Conservation (phyloP, 306 rosid genomes). For the Glycine tomentella region DNA sequence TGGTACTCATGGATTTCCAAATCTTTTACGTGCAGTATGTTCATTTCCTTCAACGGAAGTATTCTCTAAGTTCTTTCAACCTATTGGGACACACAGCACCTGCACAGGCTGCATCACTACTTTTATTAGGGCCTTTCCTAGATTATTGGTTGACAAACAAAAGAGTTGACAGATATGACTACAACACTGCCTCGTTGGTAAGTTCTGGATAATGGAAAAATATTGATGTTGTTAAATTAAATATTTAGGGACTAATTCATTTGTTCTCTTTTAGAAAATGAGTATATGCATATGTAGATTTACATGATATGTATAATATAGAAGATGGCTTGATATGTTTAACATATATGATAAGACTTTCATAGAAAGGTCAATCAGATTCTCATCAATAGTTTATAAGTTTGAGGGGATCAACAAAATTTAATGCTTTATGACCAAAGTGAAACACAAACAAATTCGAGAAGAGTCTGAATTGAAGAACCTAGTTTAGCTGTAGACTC, state of each 20-base stretch:
- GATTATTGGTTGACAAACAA: conserved; percentile 78
- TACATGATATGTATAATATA: not conserved
- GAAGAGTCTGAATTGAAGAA: conserved; percentile 7
- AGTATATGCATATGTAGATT: conserved; percentile 8
- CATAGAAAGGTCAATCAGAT: not conserved
- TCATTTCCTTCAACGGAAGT: conserved; percentile 83
- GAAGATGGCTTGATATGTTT: conserved; percentile 1
- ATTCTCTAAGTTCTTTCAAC: conserved; percentile 82
- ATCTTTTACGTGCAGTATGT: conserved; percentile 66
- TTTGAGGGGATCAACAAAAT: not conserved
- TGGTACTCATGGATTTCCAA: conserved; percentile 31
- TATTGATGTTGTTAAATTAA: not conserved
- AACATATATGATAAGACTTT: not conserved
- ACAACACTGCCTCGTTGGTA: conserved; percentile 59
- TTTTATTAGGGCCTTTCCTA: conserved; percentile 74
- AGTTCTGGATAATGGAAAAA: conserved; percentile 38
- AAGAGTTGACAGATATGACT: conserved; percentile 65
- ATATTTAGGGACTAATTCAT: not conserved
- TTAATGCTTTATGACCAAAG: not conserved
- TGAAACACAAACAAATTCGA: not conserved
- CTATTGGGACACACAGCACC: conserved; percentile 91
- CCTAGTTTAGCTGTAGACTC: conserved; percentile 8
- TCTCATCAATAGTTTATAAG: not conserved
- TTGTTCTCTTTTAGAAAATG: not conserved
- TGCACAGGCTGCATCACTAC: conserved; percentile 73